These are phyloP conservation scores for Larix sibirica DNA, from an alignment of 83 land plant species.

Conservation along the genomic window DNA sequence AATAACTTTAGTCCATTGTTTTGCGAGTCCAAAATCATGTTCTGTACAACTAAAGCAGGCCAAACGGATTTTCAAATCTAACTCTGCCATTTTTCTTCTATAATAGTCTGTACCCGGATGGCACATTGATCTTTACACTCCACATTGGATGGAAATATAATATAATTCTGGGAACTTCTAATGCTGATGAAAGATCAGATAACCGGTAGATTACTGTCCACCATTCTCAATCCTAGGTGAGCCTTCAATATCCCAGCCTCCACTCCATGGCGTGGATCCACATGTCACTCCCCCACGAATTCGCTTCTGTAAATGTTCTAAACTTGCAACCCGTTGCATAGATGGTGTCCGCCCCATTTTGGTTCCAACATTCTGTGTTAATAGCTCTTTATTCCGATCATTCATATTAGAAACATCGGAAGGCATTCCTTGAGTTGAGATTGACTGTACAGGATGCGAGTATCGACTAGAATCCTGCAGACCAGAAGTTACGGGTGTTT, in stretches of 20 bases:
- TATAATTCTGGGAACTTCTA: not conserved
- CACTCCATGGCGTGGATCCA: conserved; percentile 38
- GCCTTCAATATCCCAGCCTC: conserved; percentile 50
- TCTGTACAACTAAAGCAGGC: conserved; percentile 12
- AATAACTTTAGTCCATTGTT: not conserved
- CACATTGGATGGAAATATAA: not conserved
- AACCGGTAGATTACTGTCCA: conserved; percentile 5
- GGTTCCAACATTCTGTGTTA: conserved; percentile 30
- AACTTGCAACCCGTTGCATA: conserved; percentile 94
- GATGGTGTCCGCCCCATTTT: conserved; percentile 90
- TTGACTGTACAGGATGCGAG: conserved; percentile 9
- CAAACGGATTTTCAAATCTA: not conserved
- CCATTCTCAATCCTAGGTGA: not conserved
- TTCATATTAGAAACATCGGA: not conserved
- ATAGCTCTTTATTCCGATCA: conserved; percentile 4
- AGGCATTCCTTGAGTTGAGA: conserved; percentile 8
- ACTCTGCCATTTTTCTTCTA: not conserved
- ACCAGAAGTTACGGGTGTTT: conserved; percentile 41
- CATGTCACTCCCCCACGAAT: conserved; percentile 69
- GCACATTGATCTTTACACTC: not conserved
- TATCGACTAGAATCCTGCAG: conserved; percentile 24
- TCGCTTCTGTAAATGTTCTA: conserved; percentile 93
- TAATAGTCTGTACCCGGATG: not conserved
- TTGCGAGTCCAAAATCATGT: not conserved
- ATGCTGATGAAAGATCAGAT: not conserved